A percentile compares a stretch with the other conserved stretches of the same genome.
phyloP scores from a whole-genome alignment of 331 rosid species.

The Erythrophleum ivorense region DNA sequence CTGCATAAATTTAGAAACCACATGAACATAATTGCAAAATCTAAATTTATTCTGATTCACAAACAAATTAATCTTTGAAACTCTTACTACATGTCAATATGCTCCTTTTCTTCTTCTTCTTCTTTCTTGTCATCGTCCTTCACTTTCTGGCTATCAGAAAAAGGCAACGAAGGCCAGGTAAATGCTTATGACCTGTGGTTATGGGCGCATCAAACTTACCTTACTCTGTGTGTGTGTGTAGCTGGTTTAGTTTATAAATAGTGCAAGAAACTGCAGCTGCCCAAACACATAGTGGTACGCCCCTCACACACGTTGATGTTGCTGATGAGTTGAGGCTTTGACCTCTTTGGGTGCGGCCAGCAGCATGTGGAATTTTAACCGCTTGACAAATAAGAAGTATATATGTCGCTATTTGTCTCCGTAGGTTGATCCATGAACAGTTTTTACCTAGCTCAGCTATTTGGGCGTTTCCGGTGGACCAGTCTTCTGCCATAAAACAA shows the following conservation, averaged over 20 bases:
- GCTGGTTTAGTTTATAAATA: too few relatives aligned
- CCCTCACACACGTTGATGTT: not conserved
- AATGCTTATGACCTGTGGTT: too few relatives aligned
- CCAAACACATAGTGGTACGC: not conserved
- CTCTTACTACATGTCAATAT: too few relatives aligned
- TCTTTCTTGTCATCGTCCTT: not conserved
- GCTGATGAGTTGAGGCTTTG: not conserved
- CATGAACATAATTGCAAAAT: not conserved
- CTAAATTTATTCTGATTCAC: too few relatives aligned
- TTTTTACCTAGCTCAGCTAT: not conserved
- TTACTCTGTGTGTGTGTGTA: too few relatives aligned
- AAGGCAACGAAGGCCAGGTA: not conserved
- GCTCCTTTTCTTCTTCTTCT: not conserved
- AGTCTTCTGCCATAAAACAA: not conserved
- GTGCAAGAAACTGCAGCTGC: too few relatives aligned
- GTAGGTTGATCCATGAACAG: not conserved
- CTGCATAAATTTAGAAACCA: not conserved
- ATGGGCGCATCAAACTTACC: not conserved
- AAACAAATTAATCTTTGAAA: too few relatives aligned
- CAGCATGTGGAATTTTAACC: not conserved
- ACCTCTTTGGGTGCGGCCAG: not conserved
- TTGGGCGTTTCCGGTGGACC: too few relatives aligned
- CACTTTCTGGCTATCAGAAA: slow-evolving; percentile 1
- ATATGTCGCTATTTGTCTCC: not conserved
- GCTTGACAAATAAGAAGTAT: not conserved